Evolutionary conservation across 768 basidiomycete genomes (phyloP).

Genomic region (Tricholoma bakamatsutake): DNA sequence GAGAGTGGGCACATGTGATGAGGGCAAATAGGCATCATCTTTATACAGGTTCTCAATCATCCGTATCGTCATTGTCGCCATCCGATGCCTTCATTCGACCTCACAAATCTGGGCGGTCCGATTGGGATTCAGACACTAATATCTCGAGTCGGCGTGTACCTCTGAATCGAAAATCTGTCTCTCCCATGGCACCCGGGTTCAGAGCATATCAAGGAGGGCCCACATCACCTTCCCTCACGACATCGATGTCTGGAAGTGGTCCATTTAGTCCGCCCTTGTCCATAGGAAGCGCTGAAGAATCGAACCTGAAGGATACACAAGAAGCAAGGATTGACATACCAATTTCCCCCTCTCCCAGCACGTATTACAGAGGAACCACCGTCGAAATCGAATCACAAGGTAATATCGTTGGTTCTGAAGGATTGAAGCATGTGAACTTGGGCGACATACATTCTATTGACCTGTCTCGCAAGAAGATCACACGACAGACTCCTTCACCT

Average conservation of each 20-base stretch:
- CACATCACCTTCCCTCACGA: conserved; percentile 35
- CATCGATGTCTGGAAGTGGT: conserved; percentile 33
- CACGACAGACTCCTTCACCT: conserved; percentile 34
- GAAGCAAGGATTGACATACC: conserved; percentile 28
- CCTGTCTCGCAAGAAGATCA: conserved; percentile 9
- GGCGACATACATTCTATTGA: conserved; percentile 9
- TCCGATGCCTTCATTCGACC: conserved; percentile 38
- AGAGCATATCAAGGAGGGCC: conserved; percentile 32
- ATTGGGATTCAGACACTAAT: conserved; percentile 51
- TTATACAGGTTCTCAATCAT: conserved; percentile 55
- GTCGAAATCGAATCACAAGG: conserved; percentile 17
- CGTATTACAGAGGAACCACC: conserved; percentile 34
- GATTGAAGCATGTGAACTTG: conserved; percentile 25
- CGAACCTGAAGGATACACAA: conserved; percentile 9
- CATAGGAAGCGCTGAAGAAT: not conserved
- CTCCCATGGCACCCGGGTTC: conserved; percentile 62
- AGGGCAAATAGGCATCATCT: conserved; percentile 32
- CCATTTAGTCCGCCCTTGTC: conserved; percentile 26
- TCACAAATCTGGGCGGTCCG: conserved; percentile 35
- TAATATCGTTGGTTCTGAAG: conserved; percentile 18
- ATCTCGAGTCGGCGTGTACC: conserved; percentile 51
- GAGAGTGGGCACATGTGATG: conserved; percentile 47
- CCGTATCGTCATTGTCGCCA: conserved; percentile 57
- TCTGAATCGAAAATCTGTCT: conserved; percentile 61
- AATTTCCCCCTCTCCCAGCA: conserved; percentile 34